Base-by-base conservation (phyloP, 495 filamentous ascomycete species). In the Aspergillus indologenus region DNA sequence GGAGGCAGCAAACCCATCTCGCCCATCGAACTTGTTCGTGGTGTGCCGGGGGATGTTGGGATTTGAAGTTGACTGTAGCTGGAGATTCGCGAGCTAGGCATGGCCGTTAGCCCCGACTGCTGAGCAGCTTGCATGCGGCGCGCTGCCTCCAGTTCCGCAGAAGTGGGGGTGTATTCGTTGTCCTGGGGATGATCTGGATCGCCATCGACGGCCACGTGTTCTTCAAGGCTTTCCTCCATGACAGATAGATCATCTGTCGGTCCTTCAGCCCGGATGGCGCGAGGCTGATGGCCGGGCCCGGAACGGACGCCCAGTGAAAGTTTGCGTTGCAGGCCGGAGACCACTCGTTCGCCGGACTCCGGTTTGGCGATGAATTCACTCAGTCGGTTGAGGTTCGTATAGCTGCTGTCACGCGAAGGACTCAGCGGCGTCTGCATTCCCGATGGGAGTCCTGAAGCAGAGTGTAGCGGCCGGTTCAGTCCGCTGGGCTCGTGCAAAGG, bases 371-470 rank as follows among this genome's bases (percentile, higher is more conserved):
- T 79, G 71, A 72, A 63, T 70, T 61, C 56, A 71, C 76, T 62
- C 71, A 56, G 82, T 68, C 62, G 65, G 70, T 64, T 78, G 78
- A 67, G 82, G 82, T 69, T 84, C 75, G 55, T 76, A 71, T 58
- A 86, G 65, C 56, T 85, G 63, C 74, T 85, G 76, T 54, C 75
- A 70, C 20, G 56, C 0, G 68, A 65, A 34, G 67, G 67, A 0
- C 58, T n/a, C 34, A 73, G 43, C 7, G 73, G 70, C 2, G 68
- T 73, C 21, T 69, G 53, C 21, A 68, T 63, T 20, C 71, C 71
- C 44, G 63, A 61, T 0, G 85, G 80, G 0, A 75, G 76, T 48
- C 45, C 34, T 51, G n/a, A 65, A 70, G 63, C 71, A 66, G 60
- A n/a, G 75, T 71, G 3, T 72, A 68, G 31, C 67, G 71, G 31